Percentiles rank a stretch among this genome's conserved stretches.
These are phyloP conservation scores for Trichoderma sp. DNA, from an alignment of 2,329 filamentous ascomycete species.

Conservation along the genomic window DNA sequence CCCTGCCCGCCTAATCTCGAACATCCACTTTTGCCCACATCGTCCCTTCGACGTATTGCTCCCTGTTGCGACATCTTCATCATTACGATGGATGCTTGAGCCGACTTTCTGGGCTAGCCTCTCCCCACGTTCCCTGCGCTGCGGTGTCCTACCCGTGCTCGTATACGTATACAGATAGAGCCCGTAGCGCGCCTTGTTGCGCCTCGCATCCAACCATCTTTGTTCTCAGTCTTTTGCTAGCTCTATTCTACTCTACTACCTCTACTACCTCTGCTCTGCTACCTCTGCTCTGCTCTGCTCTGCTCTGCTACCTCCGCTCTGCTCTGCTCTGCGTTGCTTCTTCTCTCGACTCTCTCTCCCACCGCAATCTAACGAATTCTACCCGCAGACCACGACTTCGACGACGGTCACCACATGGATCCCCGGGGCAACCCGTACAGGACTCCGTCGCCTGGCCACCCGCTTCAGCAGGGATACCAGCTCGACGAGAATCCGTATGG, in stretches of 20 bases:
- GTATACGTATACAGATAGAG: neutral
- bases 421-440: constrained; percentile 50
- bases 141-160: neutral
- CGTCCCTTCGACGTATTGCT: neutral
- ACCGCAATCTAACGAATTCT: constrained; percentile 18
- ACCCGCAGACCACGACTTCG: constrained; percentile 55
- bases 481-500: constrained; percentile 74
- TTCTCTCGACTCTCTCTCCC: neutral
- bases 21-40: constrained; percentile 18
- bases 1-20: constrained; percentile 21
- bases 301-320: neutral
- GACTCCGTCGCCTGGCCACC: constrained; percentile 74
- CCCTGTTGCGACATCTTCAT: constrained; percentile 16
- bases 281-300: neutral
- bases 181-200: constrained; percentile 6
- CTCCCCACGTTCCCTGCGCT: constrained; percentile 1
- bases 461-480: constrained; percentile 72
- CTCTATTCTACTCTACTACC: neutral
- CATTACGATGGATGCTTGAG: neutral
- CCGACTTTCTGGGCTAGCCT: constrained; percentile 6
- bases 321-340: neutral
- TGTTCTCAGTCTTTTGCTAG: neutral
- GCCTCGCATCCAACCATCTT: neutral
- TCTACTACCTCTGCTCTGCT: too few relatives aligned
- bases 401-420: constrained; percentile 56